Evolutionary conservation across 139 green algal genomes (phyloP), one percentile per base, ranked within the genome.

Genomic region (Tetraselmis striata): DNA sequence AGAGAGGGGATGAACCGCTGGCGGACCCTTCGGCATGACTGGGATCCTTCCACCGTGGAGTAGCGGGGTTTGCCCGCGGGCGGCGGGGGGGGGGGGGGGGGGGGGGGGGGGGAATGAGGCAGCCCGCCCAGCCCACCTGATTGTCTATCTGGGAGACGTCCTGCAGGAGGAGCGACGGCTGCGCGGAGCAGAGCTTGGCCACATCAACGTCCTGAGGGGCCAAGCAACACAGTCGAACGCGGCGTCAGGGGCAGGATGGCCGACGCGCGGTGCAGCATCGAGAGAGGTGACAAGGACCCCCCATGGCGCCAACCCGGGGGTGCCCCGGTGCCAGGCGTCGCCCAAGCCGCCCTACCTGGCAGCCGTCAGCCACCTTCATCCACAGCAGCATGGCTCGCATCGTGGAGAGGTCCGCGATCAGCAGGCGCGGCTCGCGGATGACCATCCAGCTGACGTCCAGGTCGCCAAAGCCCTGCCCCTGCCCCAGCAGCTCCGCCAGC

Each of bases 391-490:
- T 67, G 45, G 31, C 25, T 67, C 78, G 2, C 24, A 75, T 79
- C 80, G 59, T 87, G 30, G 26, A 74, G 59, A 83, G 81, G 83
- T 90, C 86, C 2, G 87, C 86, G 0, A 78, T 83, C n/a, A 94
- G 84, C 83, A 94, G 83, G 25, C 75, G 74, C 1, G 91, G 92
- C 86, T 94, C 90, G 0, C 91, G 82, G 29, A 89, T 83, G 28
- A 90, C 84, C 88, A 93, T 93, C 80, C 85, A 90, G 5, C 85
- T 86, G 30, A 93, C 83, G 77, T 92, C 88, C 2, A 87, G 77
- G 32, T 82, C 76, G 11, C 11, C 45, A 67, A 67, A 67, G 45
- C 45, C 45, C 45, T 67, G 11, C 45, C 45, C 45, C 45, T 67
- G 45, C 45, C 45, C 45, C 45, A 67, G 45, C 18, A 67, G 5